phyloP scores from a whole-genome alignment of 2,329 filamentous ascomycete species.

The Botrytis squamosa region DNA sequence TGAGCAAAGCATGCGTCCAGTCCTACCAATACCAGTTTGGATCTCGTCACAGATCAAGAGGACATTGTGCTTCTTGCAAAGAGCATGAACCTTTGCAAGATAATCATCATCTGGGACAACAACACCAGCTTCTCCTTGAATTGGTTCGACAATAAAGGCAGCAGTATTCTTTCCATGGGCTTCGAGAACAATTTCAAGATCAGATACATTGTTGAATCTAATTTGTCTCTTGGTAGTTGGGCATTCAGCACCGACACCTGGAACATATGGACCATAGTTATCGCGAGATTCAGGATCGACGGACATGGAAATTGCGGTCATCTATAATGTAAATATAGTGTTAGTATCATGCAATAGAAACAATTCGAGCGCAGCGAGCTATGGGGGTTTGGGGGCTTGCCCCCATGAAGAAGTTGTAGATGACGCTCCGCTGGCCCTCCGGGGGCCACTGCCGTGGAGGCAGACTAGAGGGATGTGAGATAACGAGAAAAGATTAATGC shows the following conservation, averaged over 20 bases:
- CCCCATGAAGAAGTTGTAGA: not conserved
- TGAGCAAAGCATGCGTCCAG: constrained; percentile 88
- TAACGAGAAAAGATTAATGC: not conserved
- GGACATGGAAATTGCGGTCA: constrained; percentile 93
- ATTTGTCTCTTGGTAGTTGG: constrained; percentile 77
- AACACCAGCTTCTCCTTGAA: constrained; percentile 96
- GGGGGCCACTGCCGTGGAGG: constrained; percentile 5
- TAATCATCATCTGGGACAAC: constrained; percentile 92
- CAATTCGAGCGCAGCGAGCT: not conserved
- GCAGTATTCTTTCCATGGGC: constrained; percentile 81
- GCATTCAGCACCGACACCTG: constrained; percentile 74
- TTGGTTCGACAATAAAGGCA: constrained; percentile 92
- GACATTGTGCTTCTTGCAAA: constrained; percentile 94
- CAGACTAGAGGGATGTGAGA: not conserved
- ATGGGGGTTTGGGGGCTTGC: constrained; percentile 12
- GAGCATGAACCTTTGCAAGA: constrained; percentile 71
- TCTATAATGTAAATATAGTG: constrained; percentile 41
- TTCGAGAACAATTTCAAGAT: constrained; percentile 77
- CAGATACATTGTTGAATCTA: constrained; percentile 80
- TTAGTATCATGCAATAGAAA: constrained; percentile 16
- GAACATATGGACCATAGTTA: constrained; percentile 95
- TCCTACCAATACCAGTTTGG: constrained; percentile 94
- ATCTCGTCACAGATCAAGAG: constrained; percentile 98
- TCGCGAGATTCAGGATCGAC: constrained; percentile 90
- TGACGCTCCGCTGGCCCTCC: constrained; percentile 14